These are phyloP conservation scores for Rosa lucieae DNA, from an alignment of 306 rosid genomes.

Conservation along the genomic window DNA sequence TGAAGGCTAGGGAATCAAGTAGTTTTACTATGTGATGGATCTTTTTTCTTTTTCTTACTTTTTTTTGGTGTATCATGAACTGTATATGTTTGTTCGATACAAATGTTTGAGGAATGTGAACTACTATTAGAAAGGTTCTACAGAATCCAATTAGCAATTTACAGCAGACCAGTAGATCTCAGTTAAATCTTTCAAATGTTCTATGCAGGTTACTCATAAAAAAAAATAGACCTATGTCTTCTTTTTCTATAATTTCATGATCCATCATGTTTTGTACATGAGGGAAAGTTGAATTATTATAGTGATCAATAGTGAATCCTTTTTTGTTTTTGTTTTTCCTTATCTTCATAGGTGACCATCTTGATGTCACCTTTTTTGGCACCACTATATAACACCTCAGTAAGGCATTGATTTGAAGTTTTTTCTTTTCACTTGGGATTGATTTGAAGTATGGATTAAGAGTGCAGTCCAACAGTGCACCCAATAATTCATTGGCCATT, in stretches of 20 bases:
- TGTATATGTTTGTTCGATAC: neutral
- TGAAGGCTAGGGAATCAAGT: neutral
- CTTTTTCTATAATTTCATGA: neutral
- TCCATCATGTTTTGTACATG: neutral
- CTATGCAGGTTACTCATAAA: neutral
- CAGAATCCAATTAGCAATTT: neutral
- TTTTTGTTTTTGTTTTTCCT: neutral
- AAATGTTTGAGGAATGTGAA: neutral
- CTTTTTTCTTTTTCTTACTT: neutral
- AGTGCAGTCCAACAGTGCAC: neutral
- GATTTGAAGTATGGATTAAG: neutral
- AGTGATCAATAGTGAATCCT: neutral
- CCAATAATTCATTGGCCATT: slow-evolving; percentile 10
- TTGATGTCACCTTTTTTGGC: neutral
- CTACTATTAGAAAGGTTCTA: neutral
- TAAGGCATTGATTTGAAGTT: neutral
- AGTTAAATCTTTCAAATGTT: neutral
- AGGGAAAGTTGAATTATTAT: neutral
- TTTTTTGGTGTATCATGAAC: neutral
- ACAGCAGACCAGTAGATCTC: neutral
- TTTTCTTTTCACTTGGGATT: neutral
- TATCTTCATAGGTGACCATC: neutral
- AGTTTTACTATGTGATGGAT: neutral
- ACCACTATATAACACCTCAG: neutral
- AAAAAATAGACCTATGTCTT: neutral